phyloP scores from a whole-genome alignment of 2,329 filamentous ascomycete genomes.

The Dactylellina drechsleri region DNA sequence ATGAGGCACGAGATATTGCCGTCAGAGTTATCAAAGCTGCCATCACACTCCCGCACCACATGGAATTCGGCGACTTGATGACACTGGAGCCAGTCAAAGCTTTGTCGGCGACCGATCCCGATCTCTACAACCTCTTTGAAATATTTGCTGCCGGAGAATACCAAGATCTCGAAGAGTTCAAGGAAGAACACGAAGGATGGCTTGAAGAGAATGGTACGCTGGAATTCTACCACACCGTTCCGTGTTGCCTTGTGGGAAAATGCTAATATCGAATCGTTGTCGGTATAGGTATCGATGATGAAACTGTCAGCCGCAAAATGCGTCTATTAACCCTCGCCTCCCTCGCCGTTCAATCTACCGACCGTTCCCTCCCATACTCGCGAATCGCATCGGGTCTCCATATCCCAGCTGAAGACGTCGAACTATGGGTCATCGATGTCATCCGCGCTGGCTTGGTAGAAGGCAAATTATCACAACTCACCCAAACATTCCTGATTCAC shows the following conservation, averaged over 20 bases:
- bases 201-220: slow-evolving; percentile 77
- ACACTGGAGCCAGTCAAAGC: slow-evolving; percentile 82
- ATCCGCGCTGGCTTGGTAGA: slow-evolving; percentile 95
- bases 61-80: slow-evolving; percentile 78
- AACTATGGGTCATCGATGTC: slow-evolving; percentile 99
- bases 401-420: slow-evolving; percentile 83
- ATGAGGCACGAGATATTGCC: slow-evolving; percentile 70
- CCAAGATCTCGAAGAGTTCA: slow-evolving; percentile 95
- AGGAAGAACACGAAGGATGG: slow-evolving; percentile 87
- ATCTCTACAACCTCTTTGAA: slow-evolving; percentile 90
- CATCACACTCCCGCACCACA: slow-evolving; percentile 73
- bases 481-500: slow-evolving; percentile 93
- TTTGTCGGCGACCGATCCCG: slow-evolving; percentile 82
- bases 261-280: neutral
- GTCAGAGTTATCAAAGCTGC: slow-evolving; percentile 74
- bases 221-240: neutral
- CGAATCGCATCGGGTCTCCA: slow-evolving; percentile 86
- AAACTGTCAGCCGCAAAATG: slow-evolving; percentile 90
- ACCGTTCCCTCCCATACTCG: slow-evolving; percentile 86
- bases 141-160: slow-evolving; percentile 94
- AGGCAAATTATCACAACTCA: slow-evolving; percentile 93
- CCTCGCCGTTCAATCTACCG: slow-evolving; percentile 82
- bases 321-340: slow-evolving; percentile 92
- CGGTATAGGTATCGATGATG: slow-evolving; percentile 66
- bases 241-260: neutral